These are phyloP conservation scores for Stipa capillata DNA, from an alignment of 176 grass and related monocot species.

Conservation along the genomic window DNA sequence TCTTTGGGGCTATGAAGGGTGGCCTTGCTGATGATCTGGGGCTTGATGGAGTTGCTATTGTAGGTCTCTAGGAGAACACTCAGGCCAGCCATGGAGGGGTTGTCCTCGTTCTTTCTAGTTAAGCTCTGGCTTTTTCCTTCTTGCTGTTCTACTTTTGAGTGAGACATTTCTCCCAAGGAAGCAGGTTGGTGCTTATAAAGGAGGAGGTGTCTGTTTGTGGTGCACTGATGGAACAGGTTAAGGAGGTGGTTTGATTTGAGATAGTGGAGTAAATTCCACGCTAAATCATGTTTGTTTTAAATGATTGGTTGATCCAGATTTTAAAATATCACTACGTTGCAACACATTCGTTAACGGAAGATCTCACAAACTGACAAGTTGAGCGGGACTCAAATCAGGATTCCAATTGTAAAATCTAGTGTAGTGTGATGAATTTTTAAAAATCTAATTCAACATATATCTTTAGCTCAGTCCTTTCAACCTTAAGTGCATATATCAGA, in stretches of 20 bases:
- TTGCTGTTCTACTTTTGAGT: not conserved
- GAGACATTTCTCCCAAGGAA: not conserved
- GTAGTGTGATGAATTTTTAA: too few species aligned
- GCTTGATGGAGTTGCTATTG: not conserved
- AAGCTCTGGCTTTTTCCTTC: not conserved
- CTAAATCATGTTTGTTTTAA: too few species aligned
- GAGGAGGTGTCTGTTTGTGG: not conserved
- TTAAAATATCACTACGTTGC: too few species aligned
- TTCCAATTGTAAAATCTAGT: too few species aligned
- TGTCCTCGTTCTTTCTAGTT: not conserved
- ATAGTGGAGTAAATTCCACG: too few species aligned
- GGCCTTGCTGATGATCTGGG: conserved; percentile 48
- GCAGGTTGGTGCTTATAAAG: conserved; percentile 3
- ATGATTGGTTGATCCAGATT: too few species aligned
- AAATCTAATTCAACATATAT: too few species aligned
- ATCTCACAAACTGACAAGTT: too few species aligned
- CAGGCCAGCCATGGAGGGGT: conserved; percentile 43
- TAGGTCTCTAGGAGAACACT: conserved; percentile 41
- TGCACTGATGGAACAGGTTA: not conserved
- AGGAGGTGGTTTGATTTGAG: not conserved
- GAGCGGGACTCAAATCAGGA: too few species aligned
- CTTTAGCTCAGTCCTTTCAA: too few species aligned
- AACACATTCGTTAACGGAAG: too few species aligned
- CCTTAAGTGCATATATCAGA: too few species aligned
- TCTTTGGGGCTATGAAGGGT: conserved; percentile 6